These are phyloP conservation scores for Diaporthe sp. DNA, from an alignment of 2,329 filamentous ascomycete species.

Conservation along the genomic window DNA sequence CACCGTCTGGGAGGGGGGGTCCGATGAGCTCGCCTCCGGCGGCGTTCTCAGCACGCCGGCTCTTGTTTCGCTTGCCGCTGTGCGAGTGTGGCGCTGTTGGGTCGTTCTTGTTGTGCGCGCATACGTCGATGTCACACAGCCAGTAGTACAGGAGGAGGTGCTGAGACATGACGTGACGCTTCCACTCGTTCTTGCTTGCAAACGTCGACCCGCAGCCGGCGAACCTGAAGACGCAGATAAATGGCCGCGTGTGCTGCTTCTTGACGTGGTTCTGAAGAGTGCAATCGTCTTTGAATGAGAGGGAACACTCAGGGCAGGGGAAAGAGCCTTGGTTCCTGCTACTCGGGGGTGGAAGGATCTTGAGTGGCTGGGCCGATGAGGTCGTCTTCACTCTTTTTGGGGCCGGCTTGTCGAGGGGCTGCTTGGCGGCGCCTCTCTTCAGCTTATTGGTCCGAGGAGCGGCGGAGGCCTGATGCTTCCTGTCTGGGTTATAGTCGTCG, in stretches of 20 bases:
- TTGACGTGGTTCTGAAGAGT: slow-evolving; percentile 65
- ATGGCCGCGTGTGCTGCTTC: slow-evolving; percentile 71
- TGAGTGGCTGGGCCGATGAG: slow-evolving; percentile 38
- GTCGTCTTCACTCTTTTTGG: slow-evolving; percentile 38
- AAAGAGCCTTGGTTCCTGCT: slow-evolving; percentile 41
- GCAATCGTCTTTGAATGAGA: slow-evolving; percentile 60
- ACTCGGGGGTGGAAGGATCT: slow-evolving; percentile 32
- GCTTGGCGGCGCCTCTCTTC: slow-evolving; percentile 45
- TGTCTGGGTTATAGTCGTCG: slow-evolving; percentile 37
- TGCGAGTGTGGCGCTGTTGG: slow-evolving; percentile 46
- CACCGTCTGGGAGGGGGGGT: slow-evolving; percentile 64
- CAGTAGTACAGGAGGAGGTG: slow-evolving; percentile 83
- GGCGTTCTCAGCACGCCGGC: slow-evolving; percentile 28
- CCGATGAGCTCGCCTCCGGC: slow-evolving; percentile 39
- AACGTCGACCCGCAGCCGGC: slow-evolving; percentile 84
- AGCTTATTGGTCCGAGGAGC: slow-evolving; percentile 36
- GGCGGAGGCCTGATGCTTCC: neutral
- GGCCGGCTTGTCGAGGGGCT: slow-evolving; percentile 22
- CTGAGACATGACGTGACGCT: slow-evolving; percentile 85
- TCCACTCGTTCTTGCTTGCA: slow-evolving; percentile 93
- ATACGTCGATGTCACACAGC: slow-evolving; percentile 78
- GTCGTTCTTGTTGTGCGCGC: slow-evolving; percentile 55
- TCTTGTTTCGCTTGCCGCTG: slow-evolving; percentile 38
- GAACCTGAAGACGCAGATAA: slow-evolving; percentile 82
- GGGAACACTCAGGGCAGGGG: slow-evolving; percentile 54